phyloP scores from a whole-genome alignment of 352 stramenopile genomes.

The Phytophthora pistaciae region DNA sequence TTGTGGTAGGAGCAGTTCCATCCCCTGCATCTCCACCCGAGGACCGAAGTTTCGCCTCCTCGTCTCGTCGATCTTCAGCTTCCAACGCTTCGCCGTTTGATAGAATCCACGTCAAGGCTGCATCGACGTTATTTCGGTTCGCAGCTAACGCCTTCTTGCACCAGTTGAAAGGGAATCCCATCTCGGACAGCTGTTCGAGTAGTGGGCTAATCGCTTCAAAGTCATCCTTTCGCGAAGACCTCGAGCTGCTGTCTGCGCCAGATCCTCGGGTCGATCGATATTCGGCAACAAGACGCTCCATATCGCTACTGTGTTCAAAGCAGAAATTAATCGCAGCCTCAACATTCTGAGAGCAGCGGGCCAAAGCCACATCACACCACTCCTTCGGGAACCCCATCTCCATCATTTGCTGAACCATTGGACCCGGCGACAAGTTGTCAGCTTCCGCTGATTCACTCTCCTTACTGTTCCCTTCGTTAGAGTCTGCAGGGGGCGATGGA shows the following conservation, averaged over 20 bases:
- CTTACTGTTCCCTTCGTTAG: slow-evolving; percentile 39
- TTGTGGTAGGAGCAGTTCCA: slow-evolving; percentile 18
- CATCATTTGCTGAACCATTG: slow-evolving; percentile 94
- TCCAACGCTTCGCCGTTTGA: slow-evolving; percentile 91
- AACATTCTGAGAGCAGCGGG: slow-evolving; percentile 89
- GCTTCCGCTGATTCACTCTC: slow-evolving; percentile 30
- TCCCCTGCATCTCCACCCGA: slow-evolving; percentile 45
- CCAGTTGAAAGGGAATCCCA: slow-evolving; percentile 95
- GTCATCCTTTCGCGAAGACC: slow-evolving; percentile 53
- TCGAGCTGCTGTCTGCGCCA: slow-evolving; percentile 22
- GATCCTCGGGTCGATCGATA: slow-evolving; percentile 67
- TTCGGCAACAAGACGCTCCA: slow-evolving; percentile 88
- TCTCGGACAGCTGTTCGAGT: slow-evolving; percentile 91
- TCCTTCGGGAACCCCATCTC: slow-evolving; percentile 94
- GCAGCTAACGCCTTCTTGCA: slow-evolving; percentile 91
- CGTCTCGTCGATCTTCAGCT: slow-evolving; percentile 87
- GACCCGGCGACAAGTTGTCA: slow-evolving; percentile 48
- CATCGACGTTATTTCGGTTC: slow-evolving; percentile 92
- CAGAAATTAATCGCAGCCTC: slow-evolving; percentile 94
- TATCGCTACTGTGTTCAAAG: slow-evolving; percentile 93
- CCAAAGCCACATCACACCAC: slow-evolving; percentile 91
- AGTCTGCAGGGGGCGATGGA: slow-evolving; percentile 33
- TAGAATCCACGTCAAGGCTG: slow-evolving; percentile 93
- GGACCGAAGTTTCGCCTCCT: slow-evolving; percentile 71
- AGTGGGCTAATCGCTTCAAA: slow-evolving; percentile 75